Evolutionary conservation across 345 rosid genomes (phyloP), one percentile per base, ranked within the genome.

Genomic region (Brassica incana): DNA sequence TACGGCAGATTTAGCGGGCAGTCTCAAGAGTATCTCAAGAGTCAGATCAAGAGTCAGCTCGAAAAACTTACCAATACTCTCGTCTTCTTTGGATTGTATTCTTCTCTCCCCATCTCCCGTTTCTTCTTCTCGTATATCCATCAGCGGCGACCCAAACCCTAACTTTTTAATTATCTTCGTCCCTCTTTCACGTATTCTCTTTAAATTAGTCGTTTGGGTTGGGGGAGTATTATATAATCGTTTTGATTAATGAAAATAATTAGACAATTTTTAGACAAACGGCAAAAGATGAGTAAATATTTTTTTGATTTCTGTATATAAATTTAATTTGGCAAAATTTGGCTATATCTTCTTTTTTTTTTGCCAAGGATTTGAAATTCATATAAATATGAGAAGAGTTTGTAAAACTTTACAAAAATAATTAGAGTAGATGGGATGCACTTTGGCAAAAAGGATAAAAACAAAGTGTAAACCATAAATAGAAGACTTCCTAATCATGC

Each of bases 51-150:
- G 65, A 61, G 14, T 48, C 15, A 12, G 15, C 54, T 48, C 54
- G 33, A 6, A 27, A 25, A 25, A 60, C 33, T 25, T 48, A 10
- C 54, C n/a, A n/a, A n/a, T n/a, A n/a, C n/a, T n/a, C n/a, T n/a
- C 54, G 15, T 25, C 33, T 25, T 60, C 33, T 60, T 25, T 25
- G 20, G 59, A 52, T 52, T 52, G 20, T 52, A 52, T 52, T 48
- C 54, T 48, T 60, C 15, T 60, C 33, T 25, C 33, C 15, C 65
- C 33, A 60, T 25, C 54, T 48, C 64, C 32, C 63, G 63, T 8
- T 58, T 58, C 63, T 58, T 58, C 63, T 58, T 20, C 61, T 56
- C 63, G 54, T 48, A 48, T 48, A 48, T 48, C 54, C 54, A 48
- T 48, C 54, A 48, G 54, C 54, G 54, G 54, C 54, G 54, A 48